A percentile compares a stretch with the other conserved stretches of the same genome.
These are phyloP conservation scores for Neoarthrinium moseri DNA, from an alignment of 2,329 filamentous ascomycete species.

Conservation along the genomic window DNA sequence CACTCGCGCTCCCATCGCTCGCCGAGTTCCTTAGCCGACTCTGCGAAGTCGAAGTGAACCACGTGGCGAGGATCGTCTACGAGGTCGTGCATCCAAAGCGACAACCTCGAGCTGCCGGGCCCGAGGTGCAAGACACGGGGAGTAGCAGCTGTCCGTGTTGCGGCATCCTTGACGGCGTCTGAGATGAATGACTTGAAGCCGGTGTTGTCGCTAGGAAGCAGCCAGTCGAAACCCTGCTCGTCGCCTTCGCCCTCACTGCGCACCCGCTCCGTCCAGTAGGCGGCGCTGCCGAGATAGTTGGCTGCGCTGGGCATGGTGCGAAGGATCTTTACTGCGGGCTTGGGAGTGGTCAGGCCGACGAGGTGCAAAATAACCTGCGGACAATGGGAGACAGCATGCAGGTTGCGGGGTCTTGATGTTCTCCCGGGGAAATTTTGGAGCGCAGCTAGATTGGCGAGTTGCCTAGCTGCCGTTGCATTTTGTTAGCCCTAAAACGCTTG, in stretches of 20 bases:
- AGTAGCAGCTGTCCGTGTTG: neutral
- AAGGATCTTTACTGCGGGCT: too few species aligned
- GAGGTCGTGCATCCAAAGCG: neutral
- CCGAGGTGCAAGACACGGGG: neutral
- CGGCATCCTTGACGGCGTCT: neutral
- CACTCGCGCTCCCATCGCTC: neutral
- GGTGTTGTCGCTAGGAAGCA: neutral
- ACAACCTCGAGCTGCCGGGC: neutral
- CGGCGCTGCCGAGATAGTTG: neutral
- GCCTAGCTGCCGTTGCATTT: too few species aligned
- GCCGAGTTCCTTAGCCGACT: neutral
- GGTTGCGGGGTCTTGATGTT: too few species aligned
- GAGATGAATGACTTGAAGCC: neutral
- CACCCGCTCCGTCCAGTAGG: neutral
- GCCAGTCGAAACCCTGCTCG: neutral
- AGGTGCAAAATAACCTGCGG: too few species aligned
- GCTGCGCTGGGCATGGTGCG: neutral
- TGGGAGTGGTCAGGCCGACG: too few species aligned
- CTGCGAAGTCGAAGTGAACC: neutral
- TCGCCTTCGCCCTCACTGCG: neutral
- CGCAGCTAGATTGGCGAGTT: too few species aligned
- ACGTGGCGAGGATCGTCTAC: neutral
- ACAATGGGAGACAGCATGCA: too few species aligned
- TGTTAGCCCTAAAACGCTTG: too few species aligned
- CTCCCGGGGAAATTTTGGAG: too few species aligned